These are phyloP conservation scores for Myotisia sp. DNA, from an alignment of 2,329 filamentous ascomycete genomes.

Conservation along the genomic window DNA sequence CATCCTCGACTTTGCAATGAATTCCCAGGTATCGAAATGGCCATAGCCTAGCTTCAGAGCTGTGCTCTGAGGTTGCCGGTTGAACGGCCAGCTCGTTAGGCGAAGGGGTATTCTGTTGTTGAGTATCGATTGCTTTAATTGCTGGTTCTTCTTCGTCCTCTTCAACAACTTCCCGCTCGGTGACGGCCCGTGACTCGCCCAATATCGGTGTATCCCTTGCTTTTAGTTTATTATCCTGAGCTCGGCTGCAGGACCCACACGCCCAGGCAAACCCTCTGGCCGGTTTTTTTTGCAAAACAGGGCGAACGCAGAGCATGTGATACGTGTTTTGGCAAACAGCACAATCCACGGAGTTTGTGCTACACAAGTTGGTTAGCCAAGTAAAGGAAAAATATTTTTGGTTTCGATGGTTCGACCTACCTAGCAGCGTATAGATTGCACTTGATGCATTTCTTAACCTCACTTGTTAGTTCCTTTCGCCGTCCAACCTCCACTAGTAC, in stretches of 20 bases:
- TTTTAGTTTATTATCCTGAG: slow-evolving; percentile 86
- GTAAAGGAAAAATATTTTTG: not conserved
- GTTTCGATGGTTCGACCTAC: slow-evolving; percentile 38
- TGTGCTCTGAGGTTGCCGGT: slow-evolving; percentile 65
- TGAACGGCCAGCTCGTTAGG: slow-evolving; percentile 44
- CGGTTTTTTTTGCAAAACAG: slow-evolving; percentile 84
- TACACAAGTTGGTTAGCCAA: slow-evolving; percentile 30
- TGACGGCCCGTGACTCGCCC: slow-evolving; percentile 39
- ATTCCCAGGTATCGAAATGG: slow-evolving; percentile 91
- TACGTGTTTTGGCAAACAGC: slow-evolving; percentile 90
- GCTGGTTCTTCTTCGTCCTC: slow-evolving; percentile 64
- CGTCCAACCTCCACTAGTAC: slow-evolving; percentile 87
- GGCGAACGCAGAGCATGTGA: slow-evolving; percentile 95
- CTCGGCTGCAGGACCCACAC: slow-evolving; percentile 86
- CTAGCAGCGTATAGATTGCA: slow-evolving; percentile 83
- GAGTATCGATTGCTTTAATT: slow-evolving; percentile 38
- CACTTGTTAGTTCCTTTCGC: slow-evolving; percentile 88
- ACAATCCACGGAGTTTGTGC: slow-evolving; percentile 90
- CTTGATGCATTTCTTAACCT: slow-evolving; percentile 89
- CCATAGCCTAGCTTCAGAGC: slow-evolving; percentile 87
- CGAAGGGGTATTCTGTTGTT: slow-evolving; percentile 16
- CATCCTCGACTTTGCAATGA: slow-evolving; percentile 90
- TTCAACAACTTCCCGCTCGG: slow-evolving; percentile 52
- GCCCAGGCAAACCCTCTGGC: slow-evolving; percentile 97
- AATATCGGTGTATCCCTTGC: slow-evolving; percentile 71